Percentiles rank a stretch among this genome's conserved stretches.
phyloP scores from a whole-genome alignment of 805 yeast genomes.

The Pichia exigua region DNA sequence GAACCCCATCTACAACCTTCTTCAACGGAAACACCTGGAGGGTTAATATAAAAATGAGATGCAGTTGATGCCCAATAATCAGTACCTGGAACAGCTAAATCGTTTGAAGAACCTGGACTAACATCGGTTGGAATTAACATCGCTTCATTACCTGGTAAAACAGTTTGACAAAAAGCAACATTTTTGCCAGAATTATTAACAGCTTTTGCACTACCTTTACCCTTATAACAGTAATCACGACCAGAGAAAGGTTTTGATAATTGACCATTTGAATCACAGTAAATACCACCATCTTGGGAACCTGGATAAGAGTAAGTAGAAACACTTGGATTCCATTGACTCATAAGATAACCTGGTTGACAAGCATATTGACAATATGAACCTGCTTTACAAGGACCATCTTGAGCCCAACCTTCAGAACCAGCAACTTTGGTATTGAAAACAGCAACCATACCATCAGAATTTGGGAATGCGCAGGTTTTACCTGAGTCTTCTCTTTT shows the following conservation, averaged over 20 bases:
- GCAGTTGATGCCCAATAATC: slow-evolving; percentile 83
- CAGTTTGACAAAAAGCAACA: slow-evolving; percentile 89
- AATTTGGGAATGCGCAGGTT: slow-evolving; percentile 58
- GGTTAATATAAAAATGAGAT: slow-evolving; percentile 77
- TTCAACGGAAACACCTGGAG: slow-evolving; percentile 68
- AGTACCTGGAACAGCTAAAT: slow-evolving; percentile 78
- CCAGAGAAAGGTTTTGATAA: slow-evolving; percentile 52
- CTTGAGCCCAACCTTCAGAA: slow-evolving; percentile 86
- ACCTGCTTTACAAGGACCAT: slow-evolving; percentile 67
- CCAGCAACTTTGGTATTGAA: slow-evolving; percentile 36
- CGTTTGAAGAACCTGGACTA: slow-evolving; percentile 37
- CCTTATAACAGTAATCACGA: slow-evolving; percentile 63
- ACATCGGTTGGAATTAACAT: slow-evolving; percentile 83
- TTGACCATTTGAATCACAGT: slow-evolving; percentile 65
- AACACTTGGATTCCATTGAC: slow-evolving; percentile 78
- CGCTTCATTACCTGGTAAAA: slow-evolving; percentile 89
- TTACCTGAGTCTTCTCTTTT: slow-evolving; percentile 1
- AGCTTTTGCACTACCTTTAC: slow-evolving; percentile 60
- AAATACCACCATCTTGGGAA: slow-evolving; percentile 76
- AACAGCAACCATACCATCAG: slow-evolving; percentile 62
- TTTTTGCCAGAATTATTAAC: slow-evolving; percentile 45
- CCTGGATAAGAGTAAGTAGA: slow-evolving; percentile 71
- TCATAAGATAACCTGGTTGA: slow-evolving; percentile 78
- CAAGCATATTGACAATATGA: slow-evolving; percentile 88
- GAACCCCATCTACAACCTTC: slow-evolving; percentile 88